Evolutionary conservation across 2,329 filamentous ascomycete species (phyloP), one percentile per base, ranked within the genome.

Genomic region (Bipolaris cookei): DNA sequence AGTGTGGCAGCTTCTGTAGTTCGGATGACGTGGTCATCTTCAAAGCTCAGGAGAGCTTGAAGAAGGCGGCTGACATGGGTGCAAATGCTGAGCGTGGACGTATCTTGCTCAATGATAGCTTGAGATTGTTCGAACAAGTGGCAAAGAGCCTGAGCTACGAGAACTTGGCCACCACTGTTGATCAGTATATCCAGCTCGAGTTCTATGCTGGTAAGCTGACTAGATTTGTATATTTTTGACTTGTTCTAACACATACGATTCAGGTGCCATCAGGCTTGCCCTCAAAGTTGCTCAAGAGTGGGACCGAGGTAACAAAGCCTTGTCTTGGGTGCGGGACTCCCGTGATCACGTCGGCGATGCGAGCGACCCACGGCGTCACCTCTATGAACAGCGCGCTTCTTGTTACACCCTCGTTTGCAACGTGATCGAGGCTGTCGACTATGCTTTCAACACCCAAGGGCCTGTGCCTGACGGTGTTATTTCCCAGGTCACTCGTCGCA

Each of bases 1-100:
- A 93, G 67, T 99, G 95, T 67, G 96, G 95, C 61, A 97, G 90
- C 77, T 99, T 99, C 83, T 99, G 95, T 76, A 97, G 93, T 70
- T 88, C 94, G 0, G 94, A 99, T 63, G 95, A 99, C 79, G 95
- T 98, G 1, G 88, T 98, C 63, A 94, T 97, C 66, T 99, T 99
- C 87, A 98, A 97, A 78, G 95, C 95, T 0, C 94, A 98, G 74
- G 95, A 99, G 76, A 90, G 94, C 69, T 81, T 98, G 51, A 96
- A 97, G 81, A 86, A 91, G 65, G 94, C 94, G 1, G 88, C 88
- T 2, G 93, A 97, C 74, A 86, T 90, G 45, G 86, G 88, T 8
- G 81, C 84, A 4, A 91, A 92, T 69, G 87, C 87, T 3, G 94
- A 93, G 65, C 82, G 87, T 50, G 91, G 90, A 5, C 87, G 93